Conservation (phyloP, 129 eudicot genomes). For the Helianthus tuberosus region DNA sequence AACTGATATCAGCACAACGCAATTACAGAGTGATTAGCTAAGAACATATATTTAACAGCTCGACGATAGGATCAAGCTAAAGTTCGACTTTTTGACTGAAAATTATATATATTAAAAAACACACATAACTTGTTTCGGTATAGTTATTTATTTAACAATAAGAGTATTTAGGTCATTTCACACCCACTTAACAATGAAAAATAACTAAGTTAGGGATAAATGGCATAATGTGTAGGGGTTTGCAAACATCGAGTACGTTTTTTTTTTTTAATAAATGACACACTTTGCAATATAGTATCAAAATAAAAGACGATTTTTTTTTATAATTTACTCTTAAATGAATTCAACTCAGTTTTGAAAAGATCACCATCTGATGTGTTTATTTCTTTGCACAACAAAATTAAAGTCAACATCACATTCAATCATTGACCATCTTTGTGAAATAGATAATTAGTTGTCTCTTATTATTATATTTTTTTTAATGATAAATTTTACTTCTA, state of each 20-base stretch:
- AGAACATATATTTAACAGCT: conserved; percentile 1
- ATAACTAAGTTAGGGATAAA: too few species aligned
- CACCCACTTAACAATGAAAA: too few species aligned
- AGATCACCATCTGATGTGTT: conserved; percentile 5
- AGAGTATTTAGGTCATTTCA: too few species aligned
- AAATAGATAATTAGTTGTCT: not conserved
- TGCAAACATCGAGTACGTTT: too few species aligned
- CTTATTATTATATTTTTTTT: not conserved
- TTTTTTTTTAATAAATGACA: too few species aligned
- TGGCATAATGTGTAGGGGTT: too few species aligned
- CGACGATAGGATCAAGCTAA: not conserved
- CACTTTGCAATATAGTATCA: too few species aligned
- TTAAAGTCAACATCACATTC: not conserved
- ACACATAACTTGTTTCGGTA: conserved; percentile 92
- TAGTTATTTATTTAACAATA: conserved; percentile 18
- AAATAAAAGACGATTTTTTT: too few species aligned
- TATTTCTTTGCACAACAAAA: not conserved
- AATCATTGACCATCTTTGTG: not conserved
- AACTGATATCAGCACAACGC: conserved; percentile 21
- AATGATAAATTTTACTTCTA: too few species aligned
- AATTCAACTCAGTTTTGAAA: not conserved
- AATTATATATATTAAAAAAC: not conserved
- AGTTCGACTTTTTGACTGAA: not conserved
- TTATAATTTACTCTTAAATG: too few species aligned
- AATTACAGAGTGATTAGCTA: conserved; percentile 5